These are phyloP conservation scores for Saccharomyces hybrid DNA, from an alignment of 1,139 yeast genomes.

Conservation along the genomic window DNA sequence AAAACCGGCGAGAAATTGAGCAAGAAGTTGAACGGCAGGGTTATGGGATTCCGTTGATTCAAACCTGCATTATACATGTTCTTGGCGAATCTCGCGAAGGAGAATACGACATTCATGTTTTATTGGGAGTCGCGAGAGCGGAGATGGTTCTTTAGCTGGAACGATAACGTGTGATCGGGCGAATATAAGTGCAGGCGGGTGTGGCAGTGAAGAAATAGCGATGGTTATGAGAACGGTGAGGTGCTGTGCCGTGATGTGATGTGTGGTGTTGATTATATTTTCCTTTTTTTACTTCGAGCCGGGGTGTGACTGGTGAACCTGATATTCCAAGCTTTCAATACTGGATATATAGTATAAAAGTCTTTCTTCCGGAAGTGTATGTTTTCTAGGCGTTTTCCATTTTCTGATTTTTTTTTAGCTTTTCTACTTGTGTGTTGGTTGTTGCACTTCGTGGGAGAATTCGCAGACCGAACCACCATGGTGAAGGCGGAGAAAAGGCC, in stretches of 20 bases:
- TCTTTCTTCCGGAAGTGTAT: neutral
- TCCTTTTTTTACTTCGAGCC: neutral
- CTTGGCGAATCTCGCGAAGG: slow-evolving; percentile 9
- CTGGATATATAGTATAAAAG: neutral
- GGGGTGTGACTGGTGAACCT: neutral
- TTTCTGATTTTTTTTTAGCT: neutral
- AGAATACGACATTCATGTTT: slow-evolving; percentile 1
- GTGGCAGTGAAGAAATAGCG: neutral
- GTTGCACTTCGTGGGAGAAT: neutral
- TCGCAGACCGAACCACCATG: neutral
- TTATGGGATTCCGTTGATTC: slow-evolving; percentile 37
- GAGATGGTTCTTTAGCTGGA: neutral
- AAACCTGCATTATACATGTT: slow-evolving; percentile 19
- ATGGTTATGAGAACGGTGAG: neutral
- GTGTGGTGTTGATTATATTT: neutral
- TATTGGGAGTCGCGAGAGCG: neutral
- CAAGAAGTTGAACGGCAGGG: slow-evolving; percentile 39
- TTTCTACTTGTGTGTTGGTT: neutral
- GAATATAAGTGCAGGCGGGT: neutral
- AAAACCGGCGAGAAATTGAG: slow-evolving; percentile 48
- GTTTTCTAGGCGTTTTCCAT: neutral
- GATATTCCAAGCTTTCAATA: neutral
- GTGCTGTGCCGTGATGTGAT: neutral
- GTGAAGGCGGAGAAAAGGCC: neutral
- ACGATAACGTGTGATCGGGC: neutral